Base-by-base conservation (phyloP, 1,284 basidiomycete genomes). In the Athelia sp. region DNA sequence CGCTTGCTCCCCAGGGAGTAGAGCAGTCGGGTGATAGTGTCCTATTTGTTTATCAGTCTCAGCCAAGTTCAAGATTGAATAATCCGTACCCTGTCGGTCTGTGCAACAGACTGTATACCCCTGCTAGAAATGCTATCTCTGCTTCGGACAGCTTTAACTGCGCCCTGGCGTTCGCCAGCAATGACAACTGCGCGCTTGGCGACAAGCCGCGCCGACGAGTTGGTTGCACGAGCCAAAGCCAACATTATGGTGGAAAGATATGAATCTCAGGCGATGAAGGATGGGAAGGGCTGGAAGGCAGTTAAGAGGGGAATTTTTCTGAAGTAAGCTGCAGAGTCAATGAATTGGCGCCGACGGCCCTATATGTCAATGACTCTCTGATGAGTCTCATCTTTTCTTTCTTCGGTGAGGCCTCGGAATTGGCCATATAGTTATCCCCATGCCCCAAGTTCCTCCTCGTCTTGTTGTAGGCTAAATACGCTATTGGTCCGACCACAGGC, bases 1-100 rank as follows among this genome's bases (percentile, higher is more conserved):
- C 93, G 89, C 63, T 95, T 93, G 22, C 90, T 92, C 45, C 94
- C 94, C 56, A 98, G 87, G 32, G 93, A 97, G 72, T 97, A 97
- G 40, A 98, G 79, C 18, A 98, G 76, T 47, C 94, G 87, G 48
- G 93, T 93, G 59, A 95, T 95, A 3, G 92, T 95, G 63, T 95
- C 92, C 92, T 94, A 54, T 14, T 24, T 48, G 47, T 38, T 49
- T 50, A 44, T 34, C 21, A 36, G 18, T 4, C 14, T 45, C 9
- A 31, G 42, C 22, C 29, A 32, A 40, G 14, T 47, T 6, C 8
- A 40, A 44, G 48, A 11, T 31, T 45, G 17, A 50, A 34, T 4
- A 32, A 44, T n/a, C 61, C 69, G 31, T 58, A 82, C 81, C 56
- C 81, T 67, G 66, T 83, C 81, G 6, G 80, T 81, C 60, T 82